phyloP scores from a whole-genome alignment of 768 basidiomycete species.

The Boletellus sp. region DNA sequence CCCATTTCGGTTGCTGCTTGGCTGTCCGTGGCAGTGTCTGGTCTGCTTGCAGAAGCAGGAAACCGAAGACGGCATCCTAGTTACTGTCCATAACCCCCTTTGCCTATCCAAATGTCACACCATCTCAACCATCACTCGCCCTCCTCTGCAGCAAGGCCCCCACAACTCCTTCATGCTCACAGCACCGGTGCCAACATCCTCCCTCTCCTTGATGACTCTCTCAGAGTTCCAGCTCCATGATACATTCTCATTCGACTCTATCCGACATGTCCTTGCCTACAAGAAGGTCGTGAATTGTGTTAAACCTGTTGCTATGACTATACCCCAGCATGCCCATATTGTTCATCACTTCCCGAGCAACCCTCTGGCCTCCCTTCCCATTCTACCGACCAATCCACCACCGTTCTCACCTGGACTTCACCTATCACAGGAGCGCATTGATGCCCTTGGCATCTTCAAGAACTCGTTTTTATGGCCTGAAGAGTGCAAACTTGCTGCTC shows the following conservation, averaged over 20 bases:
- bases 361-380: constrained; percentile 29
- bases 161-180: neutral
- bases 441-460: fast-evolving
- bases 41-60: constrained; percentile 12
- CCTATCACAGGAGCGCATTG: neutral
- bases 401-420: neutral
- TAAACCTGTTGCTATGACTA: constrained; percentile 27
- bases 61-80: neutral
- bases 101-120: neutral
- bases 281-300: constrained; percentile 32
- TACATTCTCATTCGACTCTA: neutral
- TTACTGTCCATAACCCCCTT: constrained; percentile 3
- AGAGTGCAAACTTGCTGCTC: neutral
- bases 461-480: constrained; percentile 3
- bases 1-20: constrained; percentile 18
- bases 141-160: neutral
- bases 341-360: constrained; percentile 30
- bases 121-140: neutral
- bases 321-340: constrained; percentile 34
- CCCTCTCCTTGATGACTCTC: neutral
- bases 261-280: constrained; percentile 15
- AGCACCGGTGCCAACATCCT: neutral
- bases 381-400: neutral
- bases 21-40: constrained; percentile 19
- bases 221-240: neutral